Base-by-base conservation (phyloP, 176 grass and related monocot genomes). In the Cenchrus americanus region DNA sequence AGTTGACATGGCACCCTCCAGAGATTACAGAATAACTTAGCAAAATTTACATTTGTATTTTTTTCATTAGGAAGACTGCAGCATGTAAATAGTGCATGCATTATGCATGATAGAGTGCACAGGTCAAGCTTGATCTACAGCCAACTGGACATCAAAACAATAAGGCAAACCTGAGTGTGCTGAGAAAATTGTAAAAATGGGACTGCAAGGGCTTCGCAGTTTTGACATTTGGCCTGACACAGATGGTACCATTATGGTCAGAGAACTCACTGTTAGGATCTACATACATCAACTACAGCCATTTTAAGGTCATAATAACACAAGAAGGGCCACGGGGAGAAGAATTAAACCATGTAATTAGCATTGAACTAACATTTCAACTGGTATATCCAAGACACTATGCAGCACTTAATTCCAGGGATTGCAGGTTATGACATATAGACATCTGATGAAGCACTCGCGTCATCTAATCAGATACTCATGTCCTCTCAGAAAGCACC, bases 1-100 rank as follows among this genome's bases (percentile, higher is more conserved):
- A 75, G 69, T 32, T 80, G 68, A 79, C 81, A 83, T 65, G 66
- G 37, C 48, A 60, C 19, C 17, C 9, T 34, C 37, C 47, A 48
- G 11, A 55, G 23, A 64, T 12, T 65, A 66, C 17, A 63, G 12
- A 73, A 54, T 0, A 6, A 40, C 14, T 21, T 69, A 44, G 5
- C 11, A 55, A 75, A 76, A 46, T 62, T 32, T 14, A 68, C 5
- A 49, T 22, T 60, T 46, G 54, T 24, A 40, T 9, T n/a, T 47
- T 63, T 37, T 37, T 4, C 10, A 43, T 57, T 74, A 66, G 24
- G 47, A 81, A 74, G 19, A 14, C 49, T 68, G 17, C 18, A 46
- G 43, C 48, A 75, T 2, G 12, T 14, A 37, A 66, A 62, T 4
- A 55, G 1, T 6, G 61, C 46, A 14, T 54, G 19, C 10, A 50